Conservation (phyloP, 768 basidiomycete species). For the Boletus tylopilopsis region DNA sequence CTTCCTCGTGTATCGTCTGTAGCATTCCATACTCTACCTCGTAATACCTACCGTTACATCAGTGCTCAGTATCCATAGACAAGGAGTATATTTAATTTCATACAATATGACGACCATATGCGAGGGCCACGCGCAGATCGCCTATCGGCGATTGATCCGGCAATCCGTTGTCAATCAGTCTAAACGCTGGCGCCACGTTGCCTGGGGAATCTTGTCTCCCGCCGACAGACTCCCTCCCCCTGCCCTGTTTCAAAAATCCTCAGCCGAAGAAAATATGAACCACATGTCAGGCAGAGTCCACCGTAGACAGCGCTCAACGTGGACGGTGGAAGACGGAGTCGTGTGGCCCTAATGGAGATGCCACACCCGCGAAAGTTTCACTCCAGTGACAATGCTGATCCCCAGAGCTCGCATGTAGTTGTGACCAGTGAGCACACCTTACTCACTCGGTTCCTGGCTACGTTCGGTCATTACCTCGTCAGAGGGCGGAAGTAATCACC, state of each 20-base stretch:
- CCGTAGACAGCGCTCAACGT: conserved; percentile 6
- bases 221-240: neutral
- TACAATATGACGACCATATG: neutral
- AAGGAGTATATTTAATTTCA: conserved; percentile 17
- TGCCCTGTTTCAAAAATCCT: conserved; percentile 23
- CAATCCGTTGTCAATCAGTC: conserved; percentile 13
- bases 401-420: neutral
- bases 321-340: conserved; percentile 9
- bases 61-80: conserved; percentile 14
- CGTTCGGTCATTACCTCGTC: neutral
- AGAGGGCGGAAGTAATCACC: neutral
- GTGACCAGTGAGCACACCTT: neutral
- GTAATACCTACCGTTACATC: conserved; percentile 24
- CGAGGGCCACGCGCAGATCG: conserved; percentile 10
- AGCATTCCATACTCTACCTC: conserved; percentile 19
- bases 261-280: conserved; percentile 4
- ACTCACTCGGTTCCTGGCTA: neutral
- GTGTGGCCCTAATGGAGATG: conserved; percentile 6
- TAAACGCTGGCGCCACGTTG: conserved; percentile 19
- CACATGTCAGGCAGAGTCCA: too few species aligned
- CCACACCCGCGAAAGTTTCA: conserved; percentile 24
- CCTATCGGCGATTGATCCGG: conserved; percentile 18
- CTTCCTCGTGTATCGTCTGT: conserved; percentile 17
- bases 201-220: conserved; percentile 11
- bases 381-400: neutral